Percentiles rank a stretch among this genome's conserved stretches.
These are phyloP conservation scores for Chlamydomonas sphaeroides DNA, from an alignment of 139 green algal species.

Conservation along the genomic window DNA sequence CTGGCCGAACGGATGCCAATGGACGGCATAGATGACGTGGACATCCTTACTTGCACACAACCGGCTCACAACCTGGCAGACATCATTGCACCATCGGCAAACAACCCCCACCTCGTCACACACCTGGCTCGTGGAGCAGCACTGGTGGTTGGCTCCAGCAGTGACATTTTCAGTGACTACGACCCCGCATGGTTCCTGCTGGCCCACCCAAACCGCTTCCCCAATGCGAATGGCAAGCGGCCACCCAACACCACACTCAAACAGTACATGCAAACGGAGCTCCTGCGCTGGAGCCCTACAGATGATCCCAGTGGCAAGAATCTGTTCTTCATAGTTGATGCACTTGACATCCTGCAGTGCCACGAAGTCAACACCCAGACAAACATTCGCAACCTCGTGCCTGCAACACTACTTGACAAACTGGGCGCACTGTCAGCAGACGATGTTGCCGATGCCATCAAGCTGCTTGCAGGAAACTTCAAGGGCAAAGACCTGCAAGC, in stretches of 20 bases:
- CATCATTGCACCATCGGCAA: not conserved
- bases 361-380: not conserved
- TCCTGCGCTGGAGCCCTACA: not conserved
- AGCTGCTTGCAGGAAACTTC: not conserved
- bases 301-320: not conserved
- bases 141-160: too few relatives aligned
- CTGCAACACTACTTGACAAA: not conserved
- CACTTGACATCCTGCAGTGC: not conserved
- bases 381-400: not conserved
- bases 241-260: not conserved
- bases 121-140: too few relatives aligned
- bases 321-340: not conserved
- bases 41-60: too few relatives aligned
- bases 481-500: not conserved
- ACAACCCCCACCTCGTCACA: too few relatives aligned
- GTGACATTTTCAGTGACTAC: not conserved
- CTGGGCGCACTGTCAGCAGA: not conserved
- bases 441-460: not conserved
- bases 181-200: not conserved
- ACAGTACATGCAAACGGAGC: too few relatives aligned
- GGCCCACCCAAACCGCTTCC: not conserved
- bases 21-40: too few relatives aligned
- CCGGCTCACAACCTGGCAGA: too few relatives aligned
- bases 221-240: not conserved
- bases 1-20: too few relatives aligned